Conservation (phyloP, 495 filamentous ascomycete genomes). For the Talaromyces nanjingensis region DNA sequence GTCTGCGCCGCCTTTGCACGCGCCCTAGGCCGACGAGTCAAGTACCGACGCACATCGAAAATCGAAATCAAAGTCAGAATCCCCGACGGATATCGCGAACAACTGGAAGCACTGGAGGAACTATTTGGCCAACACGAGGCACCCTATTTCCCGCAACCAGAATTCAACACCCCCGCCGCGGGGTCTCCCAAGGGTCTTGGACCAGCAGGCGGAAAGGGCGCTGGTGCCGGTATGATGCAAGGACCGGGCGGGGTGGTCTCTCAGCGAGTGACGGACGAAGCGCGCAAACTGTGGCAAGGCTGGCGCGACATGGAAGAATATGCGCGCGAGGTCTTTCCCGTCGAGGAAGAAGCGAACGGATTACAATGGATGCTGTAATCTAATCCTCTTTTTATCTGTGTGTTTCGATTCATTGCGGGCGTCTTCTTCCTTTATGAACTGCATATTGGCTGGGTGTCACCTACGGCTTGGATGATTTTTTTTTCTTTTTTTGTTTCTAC, state of each 20-base stretch:
- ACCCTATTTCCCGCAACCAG: slow-evolving; percentile 56
- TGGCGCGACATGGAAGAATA: slow-evolving; percentile 91
- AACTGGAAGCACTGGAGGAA: slow-evolving; percentile 64
- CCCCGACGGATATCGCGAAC: slow-evolving; percentile 82
- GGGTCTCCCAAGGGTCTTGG: slow-evolving; percentile 46
- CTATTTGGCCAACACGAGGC: slow-evolving; percentile 56
- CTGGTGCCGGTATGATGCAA: slow-evolving; percentile 50
- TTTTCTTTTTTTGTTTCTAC: not conserved
- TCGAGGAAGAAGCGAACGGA: slow-evolving; percentile 91
- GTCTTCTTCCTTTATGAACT: not conserved
- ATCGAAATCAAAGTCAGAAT: slow-evolving; percentile 83
- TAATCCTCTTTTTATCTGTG: slow-evolving; percentile 8
- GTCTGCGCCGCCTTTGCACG: slow-evolving; percentile 71
- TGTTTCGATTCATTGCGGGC: not conserved
- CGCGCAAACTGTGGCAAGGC: slow-evolving; percentile 81
- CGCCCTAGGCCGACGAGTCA: slow-evolving; percentile 69
- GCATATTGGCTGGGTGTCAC: slow-evolving; percentile 8
- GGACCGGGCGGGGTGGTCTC: slow-evolving; percentile 45
- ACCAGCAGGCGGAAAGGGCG: slow-evolving; percentile 57
- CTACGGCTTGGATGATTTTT: not conserved
- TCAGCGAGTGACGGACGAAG: slow-evolving; percentile 57
- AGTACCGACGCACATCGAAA: slow-evolving; percentile 62
- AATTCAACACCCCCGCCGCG: slow-evolving; percentile 39
- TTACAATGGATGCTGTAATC: slow-evolving; percentile 76
- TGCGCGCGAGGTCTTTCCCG: slow-evolving; percentile 86